phyloP scores from a whole-genome alignment of 139 green algal genomes.

The Haematococcus lacustris region DNA sequence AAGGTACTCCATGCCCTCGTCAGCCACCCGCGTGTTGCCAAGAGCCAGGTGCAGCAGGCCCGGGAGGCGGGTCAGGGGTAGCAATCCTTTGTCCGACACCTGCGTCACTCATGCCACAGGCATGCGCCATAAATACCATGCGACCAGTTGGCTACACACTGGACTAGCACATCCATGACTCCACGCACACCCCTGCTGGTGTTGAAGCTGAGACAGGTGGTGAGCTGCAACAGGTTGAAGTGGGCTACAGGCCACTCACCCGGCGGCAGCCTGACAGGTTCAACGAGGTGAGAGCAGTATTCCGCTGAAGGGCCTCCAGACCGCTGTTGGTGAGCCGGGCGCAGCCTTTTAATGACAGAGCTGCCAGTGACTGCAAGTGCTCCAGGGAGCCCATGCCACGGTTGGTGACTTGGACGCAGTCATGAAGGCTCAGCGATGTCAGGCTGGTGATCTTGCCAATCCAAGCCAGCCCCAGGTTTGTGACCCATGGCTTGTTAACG shows the following conservation, averaged over 20 bases:
- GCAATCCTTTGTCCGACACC: slow-evolving; percentile 28
- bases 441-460: slow-evolving; percentile 18
- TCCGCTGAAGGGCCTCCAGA: slow-evolving; percentile 19
- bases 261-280: slow-evolving; percentile 27
- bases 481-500: slow-evolving; percentile 29
- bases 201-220: no score
- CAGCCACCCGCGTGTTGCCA: slow-evolving; percentile 22
- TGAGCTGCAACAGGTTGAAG: no score
- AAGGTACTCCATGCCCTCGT: slow-evolving; percentile 29
- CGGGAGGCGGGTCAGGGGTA: slow-evolving; percentile 14
- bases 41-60: slow-evolving; percentile 18
- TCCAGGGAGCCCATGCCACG: slow-evolving; percentile 12
- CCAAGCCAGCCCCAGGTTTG: slow-evolving; percentile 18
- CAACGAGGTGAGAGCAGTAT: slow-evolving; percentile 15
- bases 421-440: slow-evolving; percentile 32
- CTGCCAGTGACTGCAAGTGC: slow-evolving; percentile 9
- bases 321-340: slow-evolving; percentile 30
- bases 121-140: no score
- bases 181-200: no score
- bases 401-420: slow-evolving; percentile 32
- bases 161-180: no score
- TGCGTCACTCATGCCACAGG: no score
- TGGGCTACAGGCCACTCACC: neutral
- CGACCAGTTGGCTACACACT: no score
- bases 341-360: slow-evolving; percentile 32